A percentile compares a stretch with the other conserved stretches of the same genome.
Evolutionary conservation across 768 basidiomycete species (phyloP).

Genomic region (Kwoniella heveanensis): DNA sequence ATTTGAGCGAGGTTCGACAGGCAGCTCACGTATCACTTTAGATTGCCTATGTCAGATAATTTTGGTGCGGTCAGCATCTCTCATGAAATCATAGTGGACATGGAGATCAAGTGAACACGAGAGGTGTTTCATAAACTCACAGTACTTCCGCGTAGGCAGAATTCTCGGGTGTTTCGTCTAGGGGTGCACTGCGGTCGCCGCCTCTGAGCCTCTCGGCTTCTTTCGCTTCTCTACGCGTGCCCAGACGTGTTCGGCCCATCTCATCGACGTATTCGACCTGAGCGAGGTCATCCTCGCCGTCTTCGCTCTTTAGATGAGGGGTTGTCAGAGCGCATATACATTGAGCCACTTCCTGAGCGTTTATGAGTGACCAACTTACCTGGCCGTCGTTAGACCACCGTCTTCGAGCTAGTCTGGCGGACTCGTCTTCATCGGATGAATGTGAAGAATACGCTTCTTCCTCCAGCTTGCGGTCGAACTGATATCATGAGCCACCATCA

Average conservation of each 20-base stretch:
- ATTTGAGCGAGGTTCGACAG: background rate
- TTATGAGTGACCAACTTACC: no score
- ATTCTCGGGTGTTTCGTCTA: slow-evolving; percentile 7
- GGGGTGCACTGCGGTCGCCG: background rate
- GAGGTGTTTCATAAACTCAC: slow-evolving; percentile 33
- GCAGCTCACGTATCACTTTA: slow-evolving; percentile 48
- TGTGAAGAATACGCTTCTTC: slow-evolving; percentile 44
- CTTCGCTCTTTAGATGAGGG: slow-evolving; percentile 16
- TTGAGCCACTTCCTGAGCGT: no score
- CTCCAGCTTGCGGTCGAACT: slow-evolving; percentile 53
- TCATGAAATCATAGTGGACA: no score
- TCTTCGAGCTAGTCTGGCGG: slow-evolving; percentile 22
- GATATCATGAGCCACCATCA: no score
- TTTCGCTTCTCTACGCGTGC: slow-evolving; percentile 47
- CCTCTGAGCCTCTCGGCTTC: slow-evolving; percentile 33
- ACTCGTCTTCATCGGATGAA: slow-evolving; percentile 46
- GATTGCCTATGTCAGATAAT: slow-evolving; percentile 44
- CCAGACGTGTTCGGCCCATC: slow-evolving; percentile 50
- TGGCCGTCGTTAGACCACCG: slow-evolving; percentile 17
- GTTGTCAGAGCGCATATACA: no score
- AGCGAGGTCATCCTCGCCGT: slow-evolving; percentile 31
- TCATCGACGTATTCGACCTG: slow-evolving; percentile 54
- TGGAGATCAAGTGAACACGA: no score
- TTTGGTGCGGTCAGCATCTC: background rate
- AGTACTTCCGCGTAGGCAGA: slow-evolving; percentile 52